Conservation (phyloP, 345 rosid species). For the Murraya koenigii region DNA sequence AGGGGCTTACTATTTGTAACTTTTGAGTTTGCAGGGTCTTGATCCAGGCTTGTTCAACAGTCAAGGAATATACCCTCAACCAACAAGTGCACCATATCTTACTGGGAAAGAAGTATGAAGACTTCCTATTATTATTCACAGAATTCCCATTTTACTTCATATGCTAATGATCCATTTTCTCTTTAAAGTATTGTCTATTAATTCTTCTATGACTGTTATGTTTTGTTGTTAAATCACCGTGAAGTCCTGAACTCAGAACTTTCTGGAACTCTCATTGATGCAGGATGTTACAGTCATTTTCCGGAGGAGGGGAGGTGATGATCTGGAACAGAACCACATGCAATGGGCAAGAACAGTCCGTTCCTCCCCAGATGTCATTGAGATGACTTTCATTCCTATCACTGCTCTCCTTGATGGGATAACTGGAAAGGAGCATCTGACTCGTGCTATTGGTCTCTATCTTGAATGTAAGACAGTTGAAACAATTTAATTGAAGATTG, state of each 20-base stretch:
- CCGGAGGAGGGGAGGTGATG: constrained; percentile 79
- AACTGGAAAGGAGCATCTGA: constrained; percentile 62
- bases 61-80: constrained; percentile 83
- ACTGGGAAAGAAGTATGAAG: constrained; percentile 65
- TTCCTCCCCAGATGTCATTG: constrained; percentile 66
- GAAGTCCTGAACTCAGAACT: constrained; percentile 10
- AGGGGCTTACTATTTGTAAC: constrained; percentile 1
- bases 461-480: constrained; percentile 54
- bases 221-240: neutral
- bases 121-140: neutral
- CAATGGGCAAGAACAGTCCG: constrained; percentile 62
- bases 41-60: constrained; percentile 68
- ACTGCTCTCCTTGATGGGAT: constrained; percentile 54
- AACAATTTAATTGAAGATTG: neutral
- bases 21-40: constrained; percentile 39
- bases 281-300: constrained; percentile 78
- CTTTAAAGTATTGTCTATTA: neutral
- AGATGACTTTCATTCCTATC: constrained; percentile 67
- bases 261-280: constrained; percentile 15
- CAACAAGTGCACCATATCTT: constrained; percentile 44
- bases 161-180: neutral
- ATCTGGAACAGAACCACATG: constrained; percentile 58
- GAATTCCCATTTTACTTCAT: neutral
- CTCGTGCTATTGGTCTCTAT: constrained; percentile 61
- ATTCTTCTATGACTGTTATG: neutral